These are phyloP conservation scores for Exophiala viscosa DNA, from an alignment of 2,329 filamentous ascomycete genomes.

Conservation along the genomic window DNA sequence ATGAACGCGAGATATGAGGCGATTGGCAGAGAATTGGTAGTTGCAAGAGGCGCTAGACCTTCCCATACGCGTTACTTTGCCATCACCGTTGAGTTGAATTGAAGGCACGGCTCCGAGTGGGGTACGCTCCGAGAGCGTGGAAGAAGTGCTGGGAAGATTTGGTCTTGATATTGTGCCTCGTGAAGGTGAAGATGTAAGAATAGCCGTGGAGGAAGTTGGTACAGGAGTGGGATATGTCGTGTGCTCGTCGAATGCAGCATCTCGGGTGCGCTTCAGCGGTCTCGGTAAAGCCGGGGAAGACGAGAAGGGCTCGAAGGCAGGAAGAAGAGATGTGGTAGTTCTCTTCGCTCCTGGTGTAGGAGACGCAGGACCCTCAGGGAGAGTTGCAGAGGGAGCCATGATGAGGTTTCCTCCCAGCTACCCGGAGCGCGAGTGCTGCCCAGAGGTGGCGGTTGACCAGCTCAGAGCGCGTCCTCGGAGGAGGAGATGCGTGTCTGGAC, in stretches of 20 bases:
- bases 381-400: conserved; percentile 21
- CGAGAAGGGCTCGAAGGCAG: conserved; percentile 48
- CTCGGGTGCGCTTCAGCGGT: conserved; percentile 46
- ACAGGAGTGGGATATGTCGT: conserved; percentile 86
- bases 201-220: conserved; percentile 88
- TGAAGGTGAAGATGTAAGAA: conserved; percentile 82
- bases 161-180: conserved; percentile 47
- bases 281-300: conserved; percentile 49
- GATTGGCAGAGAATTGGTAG: conserved; percentile 87
- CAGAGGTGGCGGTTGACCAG: conserved; percentile 25
- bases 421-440: conserved; percentile 11
- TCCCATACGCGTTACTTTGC: conserved; percentile 80
- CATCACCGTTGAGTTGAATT: conserved; percentile 74
- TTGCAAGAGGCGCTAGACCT: conserved; percentile 93
- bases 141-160: conserved; percentile 60
- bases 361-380: conserved; percentile 25
- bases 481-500: conserved; percentile 32
- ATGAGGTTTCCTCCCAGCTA: conserved; percentile 13
- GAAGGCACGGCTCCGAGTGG: conserved; percentile 81
- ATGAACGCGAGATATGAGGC: conserved; percentile 88
- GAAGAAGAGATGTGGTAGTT: conserved; percentile 44
- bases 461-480: conserved; percentile 33
- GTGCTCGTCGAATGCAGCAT: conserved; percentile 36
- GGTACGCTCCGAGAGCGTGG: conserved; percentile 69
- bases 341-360: conserved; percentile 42